Base-by-base conservation (phyloP, 2,329 filamentous ascomycete genomes). In the Xylariales sp. region DNA sequence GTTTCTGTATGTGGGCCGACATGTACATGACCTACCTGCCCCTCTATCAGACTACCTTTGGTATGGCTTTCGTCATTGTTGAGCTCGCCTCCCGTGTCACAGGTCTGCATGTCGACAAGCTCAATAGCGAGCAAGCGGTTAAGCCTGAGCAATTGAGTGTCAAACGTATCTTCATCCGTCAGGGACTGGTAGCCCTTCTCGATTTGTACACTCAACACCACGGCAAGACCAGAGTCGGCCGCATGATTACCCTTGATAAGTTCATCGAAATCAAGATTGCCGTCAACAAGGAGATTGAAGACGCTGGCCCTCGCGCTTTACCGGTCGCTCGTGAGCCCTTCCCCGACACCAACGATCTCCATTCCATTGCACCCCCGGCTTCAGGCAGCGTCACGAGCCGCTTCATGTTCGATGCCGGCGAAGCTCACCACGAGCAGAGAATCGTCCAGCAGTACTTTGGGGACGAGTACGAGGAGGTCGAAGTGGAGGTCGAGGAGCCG, bases 11-110 rank as follows among this genome's bases (percentile, higher is more conserved):
- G 59, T 86, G 83, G 34, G 78, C 91, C 39, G 93, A 98, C 63
- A 70, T 95, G 34, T 95, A 96, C 66, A 88, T 90, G 58, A 98
- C 93, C 0, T 94, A 93, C 62, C 84, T 88, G 1, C 90, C 90
- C 7, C 73, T 97, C 44, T 97, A 97, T 68, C 88, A 95, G 55
- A 86, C 83, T 1, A 86, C 86, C 0, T 80, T 85, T n/a, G 86
- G 88, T 11, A 83, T 96, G 74, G 88, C 86, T 1, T 77, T 95
- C 54, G 84, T 85, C 8, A 80, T 88, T 50, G 68, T 95, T 9
- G 89, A 95, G 63, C 76, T 97, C 25, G 84, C 90, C 1, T 79
- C 83, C 0, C 75, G 86, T 19, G 64, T 96, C 42, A 71, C 78
- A 24, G 74, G 74, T 37, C 68, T 72, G 28, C 73, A 78, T 31